Conservation (phyloP, 2,329 filamentous ascomycete species). For the Aureobasidium sp. region DNA sequence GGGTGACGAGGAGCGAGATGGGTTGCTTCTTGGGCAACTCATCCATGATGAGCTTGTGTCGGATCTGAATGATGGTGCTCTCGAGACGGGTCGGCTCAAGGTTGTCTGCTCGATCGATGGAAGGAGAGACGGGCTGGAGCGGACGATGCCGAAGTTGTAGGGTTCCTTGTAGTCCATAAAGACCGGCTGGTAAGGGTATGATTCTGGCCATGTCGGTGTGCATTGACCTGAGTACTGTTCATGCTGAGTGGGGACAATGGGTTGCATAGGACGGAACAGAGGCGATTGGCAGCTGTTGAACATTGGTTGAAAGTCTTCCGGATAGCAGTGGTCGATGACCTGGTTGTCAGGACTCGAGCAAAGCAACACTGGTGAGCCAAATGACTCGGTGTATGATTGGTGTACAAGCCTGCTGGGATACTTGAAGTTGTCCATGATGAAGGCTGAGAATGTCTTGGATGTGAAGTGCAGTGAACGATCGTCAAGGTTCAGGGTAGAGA, state of each 20-base stretch:
- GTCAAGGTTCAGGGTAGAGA: conserved; percentile 10
- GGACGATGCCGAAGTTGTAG: conserved; percentile 2
- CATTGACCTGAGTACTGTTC: conserved; percentile 6
- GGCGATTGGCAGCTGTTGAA: conserved; percentile 14
- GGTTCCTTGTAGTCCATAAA: conserved; percentile 11
- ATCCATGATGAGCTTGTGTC: conserved; percentile 25
- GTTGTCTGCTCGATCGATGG: conserved; percentile 14
- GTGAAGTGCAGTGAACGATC: not conserved
- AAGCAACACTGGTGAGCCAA: conserved; percentile 5
- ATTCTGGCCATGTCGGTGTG: conserved; percentile 14
- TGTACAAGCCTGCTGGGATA: conserved; percentile 6
- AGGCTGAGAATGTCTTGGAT: not conserved
- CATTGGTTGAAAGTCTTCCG: conserved; percentile 8
- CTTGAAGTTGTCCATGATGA: conserved; percentile 10
- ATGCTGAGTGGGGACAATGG: conserved; percentile 4
- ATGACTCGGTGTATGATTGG: conserved; percentile 5
- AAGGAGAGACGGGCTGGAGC: conserved; percentile 16
- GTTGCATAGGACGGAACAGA: conserved; percentile 2
- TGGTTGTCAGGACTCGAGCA: conserved; percentile 15
- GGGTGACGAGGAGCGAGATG: conserved; percentile 28
- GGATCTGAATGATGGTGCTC: conserved; percentile 26
- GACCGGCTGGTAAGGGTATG: conserved; percentile 9
- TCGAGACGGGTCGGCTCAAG: conserved; percentile 14
- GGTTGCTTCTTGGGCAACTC: conserved; percentile 21
- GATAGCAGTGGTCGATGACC: conserved; percentile 12